These are phyloP conservation scores for Crithidia thermophila DNA, from an alignment of 208 protist genomes.

Conservation along the genomic window DNA sequence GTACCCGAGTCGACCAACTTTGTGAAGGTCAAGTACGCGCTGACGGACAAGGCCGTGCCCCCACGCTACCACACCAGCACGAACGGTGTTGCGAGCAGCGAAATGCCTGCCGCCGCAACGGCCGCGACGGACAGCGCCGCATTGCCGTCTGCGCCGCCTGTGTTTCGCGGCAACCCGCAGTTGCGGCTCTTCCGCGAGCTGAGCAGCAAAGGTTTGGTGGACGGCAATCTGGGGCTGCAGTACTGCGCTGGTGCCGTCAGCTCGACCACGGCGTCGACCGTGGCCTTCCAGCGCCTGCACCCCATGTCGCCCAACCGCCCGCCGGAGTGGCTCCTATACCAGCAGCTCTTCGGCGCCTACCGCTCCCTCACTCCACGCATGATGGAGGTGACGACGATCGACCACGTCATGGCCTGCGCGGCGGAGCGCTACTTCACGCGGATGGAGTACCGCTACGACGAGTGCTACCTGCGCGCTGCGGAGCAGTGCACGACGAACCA, in stretches of 20 bases:
- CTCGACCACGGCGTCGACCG: slow-evolving; percentile 71
- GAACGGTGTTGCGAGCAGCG: neutral
- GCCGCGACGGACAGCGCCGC: too few species aligned
- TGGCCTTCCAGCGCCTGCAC: slow-evolving; percentile 78
- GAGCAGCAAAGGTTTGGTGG: slow-evolving; percentile 25
- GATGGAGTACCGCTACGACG: slow-evolving; percentile 76
- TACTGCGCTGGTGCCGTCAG: slow-evolving; percentile 59
- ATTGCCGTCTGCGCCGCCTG: neutral
- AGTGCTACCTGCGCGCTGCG: slow-evolving; percentile 61
- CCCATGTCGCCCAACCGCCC: slow-evolving; percentile 84
- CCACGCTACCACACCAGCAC: neutral
- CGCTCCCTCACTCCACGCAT: slow-evolving; percentile 78
- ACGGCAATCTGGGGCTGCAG: slow-evolving; percentile 34
- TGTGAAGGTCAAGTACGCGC: slow-evolving; percentile 83
- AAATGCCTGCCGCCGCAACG: neutral
- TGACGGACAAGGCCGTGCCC: slow-evolving; percentile 12
- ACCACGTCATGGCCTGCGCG: slow-evolving; percentile 78
- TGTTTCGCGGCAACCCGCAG: slow-evolving; percentile 53
- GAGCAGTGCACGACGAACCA: slow-evolving; percentile 67
- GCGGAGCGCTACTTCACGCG: slow-evolving; percentile 80
- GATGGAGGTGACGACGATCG: slow-evolving; percentile 82
- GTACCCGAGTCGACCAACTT: slow-evolving; percentile 76
- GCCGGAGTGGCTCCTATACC: slow-evolving; percentile 87
- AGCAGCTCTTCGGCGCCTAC: slow-evolving; percentile 77
- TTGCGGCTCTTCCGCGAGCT: slow-evolving; percentile 72